Percentiles rank a stretch among this genome's conserved stretches.
These are phyloP conservation scores for Globisporangium spiculum DNA, from an alignment of 352 stramenopile genomes.

Conservation along the genomic window DNA sequence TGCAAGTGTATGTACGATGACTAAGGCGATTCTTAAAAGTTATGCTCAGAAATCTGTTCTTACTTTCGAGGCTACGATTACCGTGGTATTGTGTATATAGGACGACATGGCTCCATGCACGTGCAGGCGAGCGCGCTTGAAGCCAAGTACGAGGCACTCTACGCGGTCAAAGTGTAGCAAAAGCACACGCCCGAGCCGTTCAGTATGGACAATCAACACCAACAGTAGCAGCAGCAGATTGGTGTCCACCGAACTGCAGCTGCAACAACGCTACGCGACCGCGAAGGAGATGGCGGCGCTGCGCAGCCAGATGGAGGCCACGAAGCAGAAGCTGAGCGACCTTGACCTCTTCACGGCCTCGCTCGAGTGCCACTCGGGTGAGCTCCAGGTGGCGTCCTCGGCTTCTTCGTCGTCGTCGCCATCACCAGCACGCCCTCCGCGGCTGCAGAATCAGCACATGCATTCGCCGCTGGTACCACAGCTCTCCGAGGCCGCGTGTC, in stretches of 20 bases:
- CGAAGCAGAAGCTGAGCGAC: conserved; percentile 18
- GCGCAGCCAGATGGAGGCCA: conserved; percentile 11
- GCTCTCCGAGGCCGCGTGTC: conserved; percentile 11
- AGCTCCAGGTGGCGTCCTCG: conserved; percentile 11
- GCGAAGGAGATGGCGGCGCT: conserved; percentile 13
- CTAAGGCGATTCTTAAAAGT: too few relatives aligned
- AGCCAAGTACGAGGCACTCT: conserved; percentile 13
- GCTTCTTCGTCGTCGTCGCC: not conserved
- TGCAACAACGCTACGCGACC: conserved; percentile 3
- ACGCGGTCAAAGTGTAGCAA: conserved; percentile 7
- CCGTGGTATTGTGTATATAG: not conserved
- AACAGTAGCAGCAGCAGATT: not conserved
- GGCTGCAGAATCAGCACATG: not conserved
- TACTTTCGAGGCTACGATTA: too few relatives aligned
- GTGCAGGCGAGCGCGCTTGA: conserved; percentile 15
- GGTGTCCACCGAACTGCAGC: conserved; percentile 2
- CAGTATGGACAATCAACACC: not conserved
- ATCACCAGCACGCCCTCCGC: not conserved
- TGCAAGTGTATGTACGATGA: too few relatives aligned
- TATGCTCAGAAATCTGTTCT: too few relatives aligned
- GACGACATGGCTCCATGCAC: conserved; percentile 21
- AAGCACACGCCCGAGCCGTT: not conserved
- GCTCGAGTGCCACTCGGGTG: conserved; percentile 14
- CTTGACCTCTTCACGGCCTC: conserved; percentile 17
- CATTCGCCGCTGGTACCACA: not conserved